phyloP scores from a whole-genome alignment of 805 yeast species.

The Debaryomyces maramus region DNA sequence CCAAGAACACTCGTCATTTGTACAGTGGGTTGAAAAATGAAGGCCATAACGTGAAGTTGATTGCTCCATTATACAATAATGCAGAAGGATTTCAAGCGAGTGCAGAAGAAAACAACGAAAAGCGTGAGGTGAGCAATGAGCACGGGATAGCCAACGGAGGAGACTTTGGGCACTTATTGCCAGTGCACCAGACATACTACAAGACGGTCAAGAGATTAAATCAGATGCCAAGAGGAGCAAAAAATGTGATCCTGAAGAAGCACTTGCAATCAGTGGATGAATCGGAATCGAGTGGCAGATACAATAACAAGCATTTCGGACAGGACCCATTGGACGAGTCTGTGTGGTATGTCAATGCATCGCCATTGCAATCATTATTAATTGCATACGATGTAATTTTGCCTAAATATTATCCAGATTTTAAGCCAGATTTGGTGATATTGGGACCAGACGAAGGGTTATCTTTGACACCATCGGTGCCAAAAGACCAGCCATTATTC shows the following conservation, averaged over 20 bases:
- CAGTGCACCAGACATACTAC: slow-evolving; percentile 31
- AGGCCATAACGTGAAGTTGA: slow-evolving; percentile 32
- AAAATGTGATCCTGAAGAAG: slow-evolving; percentile 15
- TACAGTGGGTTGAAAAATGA: slow-evolving; percentile 26
- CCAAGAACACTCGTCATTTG: slow-evolving; percentile 31
- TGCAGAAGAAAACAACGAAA: not conserved
- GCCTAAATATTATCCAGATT: slow-evolving; percentile 23
- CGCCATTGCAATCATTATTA: slow-evolving; percentile 24
- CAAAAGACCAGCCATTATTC: not conserved
- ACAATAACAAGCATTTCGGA: slow-evolving; percentile 22
- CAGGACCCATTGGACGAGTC: slow-evolving; percentile 34
- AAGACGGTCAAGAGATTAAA: slow-evolving; percentile 14
- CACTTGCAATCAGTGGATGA: slow-evolving; percentile 9
- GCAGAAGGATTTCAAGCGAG: not conserved
- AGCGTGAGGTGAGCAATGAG: not conserved
- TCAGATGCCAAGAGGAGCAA: slow-evolving; percentile 11
- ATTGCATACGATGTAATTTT: slow-evolving; percentile 27
- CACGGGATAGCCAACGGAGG: slow-evolving; percentile 26
- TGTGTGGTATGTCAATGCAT: slow-evolving; percentile 35
- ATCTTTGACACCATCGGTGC: slow-evolving; percentile 9
- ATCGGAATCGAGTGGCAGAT: slow-evolving; percentile 5
- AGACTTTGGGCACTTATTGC: slow-evolving; percentile 34
- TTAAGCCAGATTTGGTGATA: slow-evolving; percentile 32
- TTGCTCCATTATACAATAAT: slow-evolving; percentile 28
- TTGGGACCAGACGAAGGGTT: slow-evolving; percentile 36